Conservation (phyloP, 2,329 filamentous ascomycete genomes). For the Parafenestella ontariensis region DNA sequence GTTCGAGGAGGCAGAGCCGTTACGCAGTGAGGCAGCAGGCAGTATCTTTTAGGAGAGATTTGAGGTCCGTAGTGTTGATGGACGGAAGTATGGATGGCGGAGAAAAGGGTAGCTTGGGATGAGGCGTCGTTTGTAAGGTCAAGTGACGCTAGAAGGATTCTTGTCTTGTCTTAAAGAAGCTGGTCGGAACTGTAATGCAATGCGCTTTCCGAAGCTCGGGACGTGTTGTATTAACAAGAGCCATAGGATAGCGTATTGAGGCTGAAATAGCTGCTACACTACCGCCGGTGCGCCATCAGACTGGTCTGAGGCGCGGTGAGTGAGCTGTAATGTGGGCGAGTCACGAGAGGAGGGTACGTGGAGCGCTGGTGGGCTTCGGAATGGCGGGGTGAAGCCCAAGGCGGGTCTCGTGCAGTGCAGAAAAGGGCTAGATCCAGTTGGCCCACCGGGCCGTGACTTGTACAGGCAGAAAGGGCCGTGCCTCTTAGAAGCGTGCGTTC, state of each 20-base stretch:
- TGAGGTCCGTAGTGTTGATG: conserved; percentile 10
- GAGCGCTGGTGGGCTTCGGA: conserved; percentile 27
- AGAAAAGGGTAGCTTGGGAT: conserved; percentile 11
- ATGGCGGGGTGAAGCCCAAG: conserved; percentile 29
- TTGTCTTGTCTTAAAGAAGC: conserved; percentile 26
- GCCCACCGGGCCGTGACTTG: conserved; percentile 35
- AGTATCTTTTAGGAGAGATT: conserved; percentile 12
- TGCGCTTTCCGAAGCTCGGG: conserved; percentile 32
- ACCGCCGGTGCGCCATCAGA: conserved; percentile 20
- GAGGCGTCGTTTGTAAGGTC: conserved; percentile 29
- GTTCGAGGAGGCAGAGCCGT: conserved; percentile 6
- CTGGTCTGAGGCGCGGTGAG: conserved; percentile 18
- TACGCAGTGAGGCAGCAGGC: conserved; percentile 12
- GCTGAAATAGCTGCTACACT: conserved; percentile 22
- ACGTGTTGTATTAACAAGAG: conserved; percentile 23
- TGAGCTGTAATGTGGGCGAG: conserved; percentile 24
- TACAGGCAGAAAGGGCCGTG: conserved; percentile 19
- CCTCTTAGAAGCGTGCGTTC: conserved; percentile 11
- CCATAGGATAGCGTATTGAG: conserved; percentile 28
- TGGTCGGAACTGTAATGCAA: conserved; percentile 28
- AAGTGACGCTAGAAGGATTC: conserved; percentile 37
- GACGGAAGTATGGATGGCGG: conserved; percentile 15
- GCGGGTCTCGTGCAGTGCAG: conserved; percentile 43
- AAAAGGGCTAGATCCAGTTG: conserved; percentile 34
- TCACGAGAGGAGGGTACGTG: conserved; percentile 28